Percentiles rank a stretch among this genome's conserved stretches.
Conservation (phyloP, 331 rosid genomes). For the Malus hybrid region DNA sequence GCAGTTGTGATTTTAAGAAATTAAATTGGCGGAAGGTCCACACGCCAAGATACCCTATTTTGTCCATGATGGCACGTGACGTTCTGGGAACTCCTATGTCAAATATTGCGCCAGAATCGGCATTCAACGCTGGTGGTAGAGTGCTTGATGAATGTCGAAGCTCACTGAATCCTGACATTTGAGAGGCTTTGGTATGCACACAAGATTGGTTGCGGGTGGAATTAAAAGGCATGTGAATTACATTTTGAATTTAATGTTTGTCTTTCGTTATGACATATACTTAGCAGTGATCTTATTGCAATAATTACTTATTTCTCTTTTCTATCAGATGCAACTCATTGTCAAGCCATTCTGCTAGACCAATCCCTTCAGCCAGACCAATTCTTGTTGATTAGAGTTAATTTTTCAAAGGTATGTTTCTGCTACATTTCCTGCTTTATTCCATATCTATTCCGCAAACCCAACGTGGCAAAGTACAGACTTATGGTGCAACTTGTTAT, state of each 20-base stretch:
- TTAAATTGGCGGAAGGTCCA: slow-evolving; percentile 97
- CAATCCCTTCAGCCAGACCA: too few relatives aligned
- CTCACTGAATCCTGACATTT: slow-evolving; percentile 50
- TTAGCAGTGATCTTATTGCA: slow-evolving; percentile 9
- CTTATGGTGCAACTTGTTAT: slow-evolving; percentile 10
- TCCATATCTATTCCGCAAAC: background rate
- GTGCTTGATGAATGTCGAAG: slow-evolving; percentile 60
- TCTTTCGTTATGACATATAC: background rate
- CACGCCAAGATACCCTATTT: slow-evolving; percentile 91
- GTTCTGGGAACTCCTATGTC: slow-evolving; percentile 95
- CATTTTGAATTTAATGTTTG: background rate
- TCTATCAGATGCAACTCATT: slow-evolving; percentile 41
- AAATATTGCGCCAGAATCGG: slow-evolving; percentile 54
- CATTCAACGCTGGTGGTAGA: slow-evolving; percentile 62
- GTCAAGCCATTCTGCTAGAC: background rate
- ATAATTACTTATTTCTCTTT: background rate
- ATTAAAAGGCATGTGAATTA: background rate
- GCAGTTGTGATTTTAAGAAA: slow-evolving; percentile 69
- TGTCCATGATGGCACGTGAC: slow-evolving; percentile 94
- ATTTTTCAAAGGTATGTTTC: background rate
- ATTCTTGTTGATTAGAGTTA: too few relatives aligned
- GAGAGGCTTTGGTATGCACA: slow-evolving; percentile 26
- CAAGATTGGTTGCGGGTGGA: slow-evolving; percentile 58
- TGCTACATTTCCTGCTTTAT: background rate
- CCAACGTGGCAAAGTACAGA: background rate